phyloP scores from a whole-genome alignment of 192 early-diverging fungal genomes.

The Spizellomyces sp. region DNA sequence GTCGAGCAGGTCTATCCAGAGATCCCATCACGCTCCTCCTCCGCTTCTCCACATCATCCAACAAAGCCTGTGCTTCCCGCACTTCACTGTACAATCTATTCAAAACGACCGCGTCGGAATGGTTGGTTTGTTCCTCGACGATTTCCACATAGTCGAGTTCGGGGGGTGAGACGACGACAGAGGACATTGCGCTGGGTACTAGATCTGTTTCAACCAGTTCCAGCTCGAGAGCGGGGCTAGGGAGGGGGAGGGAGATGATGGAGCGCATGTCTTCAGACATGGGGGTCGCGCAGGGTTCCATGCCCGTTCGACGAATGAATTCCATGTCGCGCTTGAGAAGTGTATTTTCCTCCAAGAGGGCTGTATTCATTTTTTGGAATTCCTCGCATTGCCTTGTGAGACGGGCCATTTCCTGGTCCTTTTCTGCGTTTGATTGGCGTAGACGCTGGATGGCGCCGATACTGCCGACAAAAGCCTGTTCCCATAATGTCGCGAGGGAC shows the following conservation, averaged over 20 bases:
- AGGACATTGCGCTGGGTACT: neutral
- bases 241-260: neutral
- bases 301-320: neutral
- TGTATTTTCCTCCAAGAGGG: slow-evolving; percentile 27
- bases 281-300: slow-evolving; percentile 10
- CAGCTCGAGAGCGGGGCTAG: slow-evolving; percentile 20
- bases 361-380: slow-evolving; percentile 19
- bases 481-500: slow-evolving; percentile 9
- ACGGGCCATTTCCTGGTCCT: neutral
- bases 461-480: slow-evolving; percentile 11
- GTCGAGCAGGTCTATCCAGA: neutral
- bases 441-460: slow-evolving; percentile 9
- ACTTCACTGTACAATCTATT: slow-evolving; percentile 25
- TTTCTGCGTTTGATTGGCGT: neutral
- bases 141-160: slow-evolving; percentile 30
- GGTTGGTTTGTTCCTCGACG: neutral
- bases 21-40: neutral
- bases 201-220: neutral
- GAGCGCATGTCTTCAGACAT: slow-evolving; percentile 12
- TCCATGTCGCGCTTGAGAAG: slow-evolving; percentile 12
- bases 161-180: slow-evolving; percentile 18
- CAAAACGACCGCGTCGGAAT: slow-evolving; percentile 11
- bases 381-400: slow-evolving; percentile 20
- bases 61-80: slow-evolving; percentile 11
- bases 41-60: slow-evolving; percentile 16